Evolutionary conservation across 2,329 filamentous ascomycete species (phyloP).

Genomic region (Biscogniauxia marginata): DNA sequence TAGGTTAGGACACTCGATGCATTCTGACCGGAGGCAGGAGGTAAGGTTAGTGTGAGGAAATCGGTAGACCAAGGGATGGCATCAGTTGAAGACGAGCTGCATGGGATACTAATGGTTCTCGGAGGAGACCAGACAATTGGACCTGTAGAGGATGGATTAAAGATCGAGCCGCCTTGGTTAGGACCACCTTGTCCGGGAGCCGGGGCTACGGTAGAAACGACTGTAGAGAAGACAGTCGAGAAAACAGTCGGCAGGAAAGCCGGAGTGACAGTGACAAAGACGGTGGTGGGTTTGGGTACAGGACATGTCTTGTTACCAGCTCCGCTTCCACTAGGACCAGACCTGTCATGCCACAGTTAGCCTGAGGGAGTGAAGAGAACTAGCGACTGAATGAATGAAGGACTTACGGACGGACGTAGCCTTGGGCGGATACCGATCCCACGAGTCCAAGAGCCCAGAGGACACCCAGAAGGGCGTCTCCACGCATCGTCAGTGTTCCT

Average conservation of each 20-base stretch:
- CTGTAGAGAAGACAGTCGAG: slow-evolving; percentile 33
- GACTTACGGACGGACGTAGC: slow-evolving; percentile 27
- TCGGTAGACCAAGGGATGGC: slow-evolving; percentile 28
- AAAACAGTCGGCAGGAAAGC: slow-evolving; percentile 29
- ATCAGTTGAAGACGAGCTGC: slow-evolving; percentile 13
- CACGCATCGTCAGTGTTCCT: slow-evolving; percentile 22
- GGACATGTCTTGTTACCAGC: slow-evolving; percentile 38
- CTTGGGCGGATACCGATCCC: slow-evolving; percentile 26
- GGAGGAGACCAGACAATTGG: slow-evolving; percentile 22
- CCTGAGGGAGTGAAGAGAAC: neutral
- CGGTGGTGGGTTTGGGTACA: slow-evolving; percentile 40
- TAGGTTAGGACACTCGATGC: slow-evolving; percentile 22
- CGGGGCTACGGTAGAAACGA: slow-evolving; percentile 25
- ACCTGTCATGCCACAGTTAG: slow-evolving; percentile 2
- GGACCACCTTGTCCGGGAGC: slow-evolving; percentile 10
- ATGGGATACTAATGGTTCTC: slow-evolving; percentile 17
- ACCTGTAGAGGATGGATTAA: slow-evolving; percentile 17
- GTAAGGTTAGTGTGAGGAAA: slow-evolving; percentile 27
- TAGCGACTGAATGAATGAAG: neutral
- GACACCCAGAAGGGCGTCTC: slow-evolving; percentile 26
- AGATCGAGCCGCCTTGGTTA: slow-evolving; percentile 16
- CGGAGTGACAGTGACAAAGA: slow-evolving; percentile 48
- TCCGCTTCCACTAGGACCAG: slow-evolving; percentile 9
- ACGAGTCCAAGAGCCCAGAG: slow-evolving; percentile 24
- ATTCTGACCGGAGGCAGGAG: slow-evolving; percentile 20